Base-by-base conservation (phyloP, 2,329 filamentous ascomycete genomes). In the Stagonosporopsis chrysanthemi region DNA sequence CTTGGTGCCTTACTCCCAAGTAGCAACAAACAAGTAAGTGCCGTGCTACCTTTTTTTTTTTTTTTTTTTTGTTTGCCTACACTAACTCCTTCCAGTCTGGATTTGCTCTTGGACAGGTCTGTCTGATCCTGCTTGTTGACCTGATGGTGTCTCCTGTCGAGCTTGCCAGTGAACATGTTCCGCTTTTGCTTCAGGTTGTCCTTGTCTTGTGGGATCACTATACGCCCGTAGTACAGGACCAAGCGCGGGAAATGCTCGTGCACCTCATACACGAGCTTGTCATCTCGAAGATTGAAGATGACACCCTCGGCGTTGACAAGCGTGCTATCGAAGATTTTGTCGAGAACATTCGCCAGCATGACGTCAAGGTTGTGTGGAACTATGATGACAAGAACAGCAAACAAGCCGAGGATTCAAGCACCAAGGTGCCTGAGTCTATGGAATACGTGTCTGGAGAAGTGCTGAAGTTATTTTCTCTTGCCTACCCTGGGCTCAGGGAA, bases 191-290 rank as follows among this genome's bases (percentile, higher is more conserved):
- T 14, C 95, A 99, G 75, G 91, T 97, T 8, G 89, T 97, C 5
- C 88, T 94, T 12, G 92, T 98, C 3, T 84, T 98, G 1, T 99
- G 95, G 95, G 96, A 99, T 74, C 94, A 98, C 70, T 97, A 99
- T 70, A 97, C 91, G 1, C 88, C 91, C 3, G 85, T 97, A 11
- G 95, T 99, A 1, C 94, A 98, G 75, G 95, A 98, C 65, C 94
- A 99, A 75, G 93, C 96, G 28, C 88, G 93, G 45, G 95, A 99
- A 77, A 97, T 99, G 93, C 85, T 99, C 15, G 93, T 99, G 2
- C 95, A 99, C 79, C 84, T 99, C 17, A 96, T 99, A 43, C 95
- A 99, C 68, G 95, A 98, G 75, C 83, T 98, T 6, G 92, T 99
- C 35, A 92, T 97, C 26, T 88, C 87, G 1, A 86, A 86, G 66